These are phyloP conservation scores for Vanderwaltozyma polyspora DNA, from an alignment of 805 yeast genomes.

Conservation along the genomic window DNA sequence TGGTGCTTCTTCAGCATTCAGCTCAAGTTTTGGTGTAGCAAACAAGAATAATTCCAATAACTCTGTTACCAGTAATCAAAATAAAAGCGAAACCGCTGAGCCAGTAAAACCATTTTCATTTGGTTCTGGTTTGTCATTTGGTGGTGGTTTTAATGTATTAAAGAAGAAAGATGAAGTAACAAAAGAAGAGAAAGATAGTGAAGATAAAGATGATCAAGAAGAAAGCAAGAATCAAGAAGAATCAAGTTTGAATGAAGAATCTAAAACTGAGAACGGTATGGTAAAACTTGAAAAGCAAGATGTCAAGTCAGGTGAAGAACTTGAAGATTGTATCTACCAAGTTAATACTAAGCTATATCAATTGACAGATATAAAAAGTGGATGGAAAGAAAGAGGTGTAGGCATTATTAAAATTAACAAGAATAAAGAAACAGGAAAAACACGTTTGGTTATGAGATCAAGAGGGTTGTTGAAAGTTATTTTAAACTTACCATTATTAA, in stretches of 20 bases:
- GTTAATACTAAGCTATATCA: constrained; percentile 75
- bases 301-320: constrained; percentile 81
- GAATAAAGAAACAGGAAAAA: constrained; percentile 28
- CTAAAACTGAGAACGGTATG: constrained; percentile 15
- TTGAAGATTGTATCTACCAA: constrained; percentile 57
- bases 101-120: constrained; percentile 26
- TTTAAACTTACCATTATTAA: constrained; percentile 57
- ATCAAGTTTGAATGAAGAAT: constrained; percentile 15
- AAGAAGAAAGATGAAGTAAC: constrained; percentile 8
- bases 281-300: constrained; percentile 49
- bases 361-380: constrained; percentile 50
- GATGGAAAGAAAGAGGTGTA: constrained; percentile 94
- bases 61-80: constrained; percentile 1
- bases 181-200: constrained; percentile 7
- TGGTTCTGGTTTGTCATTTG: constrained; percentile 37
- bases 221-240: constrained; percentile 12
- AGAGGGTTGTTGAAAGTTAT: constrained; percentile 76
- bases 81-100: constrained; percentile 2
- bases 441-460: constrained; percentile 82
- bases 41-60: constrained; percentile 3
- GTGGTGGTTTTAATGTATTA: constrained; percentile 25
- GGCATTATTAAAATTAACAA: constrained; percentile 78
- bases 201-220: constrained; percentile 6
- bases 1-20: constrained; percentile 44
- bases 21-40: constrained; percentile 27